Evolutionary conservation across 192 early-diverging fungal genomes (phyloP), one percentile per base, ranked within the genome.

Genomic region (Cladochytrium replicatum): DNA sequence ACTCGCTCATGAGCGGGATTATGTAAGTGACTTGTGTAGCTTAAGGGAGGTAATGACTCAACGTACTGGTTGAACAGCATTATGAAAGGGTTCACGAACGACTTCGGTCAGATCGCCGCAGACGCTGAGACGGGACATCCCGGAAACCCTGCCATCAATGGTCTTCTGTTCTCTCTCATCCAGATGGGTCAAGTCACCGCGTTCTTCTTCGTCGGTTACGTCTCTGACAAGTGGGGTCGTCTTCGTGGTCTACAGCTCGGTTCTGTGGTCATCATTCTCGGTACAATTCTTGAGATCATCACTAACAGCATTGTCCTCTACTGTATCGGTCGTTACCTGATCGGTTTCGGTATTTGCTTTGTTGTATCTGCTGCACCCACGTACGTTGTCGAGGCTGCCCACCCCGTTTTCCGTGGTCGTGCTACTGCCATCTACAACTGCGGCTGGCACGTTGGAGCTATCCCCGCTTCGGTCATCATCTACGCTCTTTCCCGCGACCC

Each of bases 381-480:
- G 2, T 60, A 42, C 26, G 56, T 67, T 3, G 56, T 68, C 13
- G 64, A 66, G 52, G 32, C 63, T n/a, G 31, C 65, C 2, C 64
- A 71, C 26, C 64, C 64, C 24, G 52, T 28, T n/a, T 66, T 57
- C 42, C 58, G 64, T 6, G 64, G 64, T 4, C 30, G 55, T 8
- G 55, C 50, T 23, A 45, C 61, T 30, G 67, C 56, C 28, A 56
- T 61, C 11, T 68, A 66, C 63, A 66, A 66, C 56, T 63, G 64
- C 25, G 41, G 50, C n/a, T 66, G 64, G 64, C 37, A 37, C 44
- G 64, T 68, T 43, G 67, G 67, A 3, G 25, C 52, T 11, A 40
- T 70, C 5, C 48, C 52, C 22, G 66, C 61, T 29, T 29, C 55
- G 2, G 21, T 58, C n/a, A 34, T 65, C 22, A 29, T 41, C 13